phyloP scores from a whole-genome alignment of 2,329 filamentous ascomycete species.

The Sarocladiaceae sp. region DNA sequence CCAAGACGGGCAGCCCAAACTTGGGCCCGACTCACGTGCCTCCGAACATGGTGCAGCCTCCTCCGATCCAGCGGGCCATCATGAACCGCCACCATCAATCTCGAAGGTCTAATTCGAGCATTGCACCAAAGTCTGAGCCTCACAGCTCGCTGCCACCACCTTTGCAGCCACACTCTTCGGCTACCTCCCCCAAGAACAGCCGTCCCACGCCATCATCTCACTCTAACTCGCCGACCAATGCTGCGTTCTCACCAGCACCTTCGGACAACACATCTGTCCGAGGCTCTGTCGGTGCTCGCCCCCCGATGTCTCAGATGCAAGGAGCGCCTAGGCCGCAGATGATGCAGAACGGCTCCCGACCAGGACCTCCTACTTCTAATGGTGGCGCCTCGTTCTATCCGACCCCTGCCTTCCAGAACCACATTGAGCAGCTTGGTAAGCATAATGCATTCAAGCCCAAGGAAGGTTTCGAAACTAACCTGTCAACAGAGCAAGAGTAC shows the following conservation, averaged over 20 bases:
- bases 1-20: conserved; percentile 85
- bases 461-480: no score
- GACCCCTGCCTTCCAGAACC: conserved; percentile 79
- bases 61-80: conserved; percentile 75
- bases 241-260: conserved; percentile 36
- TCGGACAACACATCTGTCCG: conserved; percentile 46
- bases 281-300: conserved; percentile 23
- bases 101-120: conserved; percentile 67
- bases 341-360: conserved; percentile 18
- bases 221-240: conserved; percentile 50
- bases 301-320: conserved; percentile 11
- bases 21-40: conserved; percentile 65
- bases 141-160: conserved; percentile 42
- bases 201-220: conserved; percentile 83
- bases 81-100: conserved; percentile 76
- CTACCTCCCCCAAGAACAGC: conserved; percentile 57
- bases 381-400: conserved; percentile 63
- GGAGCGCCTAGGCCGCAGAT: conserved; percentile 28
- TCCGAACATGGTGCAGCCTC: conserved; percentile 66
- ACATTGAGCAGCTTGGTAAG: conserved; percentile 95
- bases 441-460: no score
- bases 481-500: conserved; percentile 89
- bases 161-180: conserved; percentile 48
- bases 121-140: conserved; percentile 69
- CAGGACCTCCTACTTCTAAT: conserved; percentile 24